Evolutionary conservation across 345 rosid genomes (phyloP), one percentile per base, ranked within the genome.

Genomic region (Euclidium syriacum): DNA sequence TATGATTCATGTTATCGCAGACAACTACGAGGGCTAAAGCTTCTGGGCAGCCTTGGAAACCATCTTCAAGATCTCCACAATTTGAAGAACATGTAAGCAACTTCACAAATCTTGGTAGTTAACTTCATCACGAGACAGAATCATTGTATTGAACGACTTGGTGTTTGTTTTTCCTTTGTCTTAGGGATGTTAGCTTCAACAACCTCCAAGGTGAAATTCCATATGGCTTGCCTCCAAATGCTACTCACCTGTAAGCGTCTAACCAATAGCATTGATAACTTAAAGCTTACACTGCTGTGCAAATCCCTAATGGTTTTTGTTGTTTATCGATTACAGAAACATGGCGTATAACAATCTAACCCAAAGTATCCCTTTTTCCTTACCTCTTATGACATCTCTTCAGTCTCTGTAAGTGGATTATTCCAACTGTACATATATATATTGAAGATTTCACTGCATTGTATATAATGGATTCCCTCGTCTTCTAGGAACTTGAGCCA

Each of bases 401-500:
- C 67, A 78, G 65, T 83, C 75, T 73, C 76, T 89, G 99, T 89
- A 78, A 63, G 90, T 75, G 65, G 18, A 35, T 58, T 63, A 32
- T 69, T 49, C 20, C 33, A 16, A 59, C 11, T 38, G 48, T 22
- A 48, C 46, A 4, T 35, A n/a, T n/a, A n/a, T n/a, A n/a, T n/a
- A n/a, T n/a, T n/a, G n/a, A n/a, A n/a, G n/a, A n/a, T n/a, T n/a
- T 43, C 34, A 9, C 39, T 52, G 36, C 29, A 43, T 52, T 35
- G 47, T 54, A 46, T 10, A 49, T 14, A 34, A 29, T 57, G 43
- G 43, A 11, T 15, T 53, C 46, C 60, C 23, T 30, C 43, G 47
- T 70, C 75, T 64, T 63, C 47, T 78, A 94, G 99, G 82, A 94
- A 94, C 72, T 71, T 94, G 68, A 89, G 96, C 81, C 91, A 80